Base-by-base conservation (phyloP, 2,329 filamentous ascomycete genomes). In the Ophiostoma ulmi region DNA sequence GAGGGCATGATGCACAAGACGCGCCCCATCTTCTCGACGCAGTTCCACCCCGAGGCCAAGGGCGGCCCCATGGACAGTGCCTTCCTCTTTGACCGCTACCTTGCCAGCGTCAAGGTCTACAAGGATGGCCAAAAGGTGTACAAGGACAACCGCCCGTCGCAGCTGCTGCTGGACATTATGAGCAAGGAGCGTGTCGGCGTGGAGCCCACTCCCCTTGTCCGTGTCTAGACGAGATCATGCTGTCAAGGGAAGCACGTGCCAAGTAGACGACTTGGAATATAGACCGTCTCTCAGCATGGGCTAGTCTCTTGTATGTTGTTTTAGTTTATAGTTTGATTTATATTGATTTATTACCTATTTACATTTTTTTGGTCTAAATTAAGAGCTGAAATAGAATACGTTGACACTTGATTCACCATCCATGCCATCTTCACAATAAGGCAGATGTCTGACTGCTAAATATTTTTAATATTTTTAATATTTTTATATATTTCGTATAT, bases 1-100 rank as follows among this genome's bases (percentile, higher is more conserved):
- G 95, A 99, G 85, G 94, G 91, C 72, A 93, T 99, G 88, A 93
- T 97, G 79, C 95, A 99, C 87, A 93, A 91, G 82, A 91, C 91
- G 72, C 92, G 94, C 48, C 95, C 95, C 73, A 99, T 99, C 80
- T 98, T 99, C 87, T 94, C 92, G 74, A 97, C 94, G 35, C 95
- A 99, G 82, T 99, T 99, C 89, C 95, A 99, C 79, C 95, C 95
- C 20, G 95, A 99, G 83, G 95, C 95, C 75, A 97, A 97, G 86
- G 95, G 95, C 73, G 95, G 95, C 70, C 95, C 95, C 70, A 91
- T 97, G 82, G 95, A 99, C 84, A 96, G 92, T 74, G 90, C 92
- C 1, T 98, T 97, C 82, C 86, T 99, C 72, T 99, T 99, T 78
- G 95, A 99, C 82, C 93, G 92, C 84, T 99, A 98, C 83, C 84